These are phyloP conservation scores for Cairneyella variabilis DNA, from an alignment of 495 filamentous ascomycete genomes.

Conservation along the genomic window DNA sequence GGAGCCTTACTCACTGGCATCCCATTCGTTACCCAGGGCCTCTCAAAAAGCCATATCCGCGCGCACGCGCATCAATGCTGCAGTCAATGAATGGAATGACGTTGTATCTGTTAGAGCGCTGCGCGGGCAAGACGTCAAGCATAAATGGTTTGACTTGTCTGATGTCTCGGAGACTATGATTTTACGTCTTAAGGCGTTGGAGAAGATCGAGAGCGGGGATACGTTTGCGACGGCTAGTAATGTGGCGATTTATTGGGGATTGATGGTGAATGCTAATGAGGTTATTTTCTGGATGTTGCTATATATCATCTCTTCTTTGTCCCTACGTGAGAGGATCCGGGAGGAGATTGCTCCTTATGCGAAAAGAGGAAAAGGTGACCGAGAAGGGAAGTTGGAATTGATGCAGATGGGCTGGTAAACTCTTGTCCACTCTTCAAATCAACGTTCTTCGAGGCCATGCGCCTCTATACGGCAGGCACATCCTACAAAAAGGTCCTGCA, in stretches of 20 bases:
- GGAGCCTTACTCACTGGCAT: no score
- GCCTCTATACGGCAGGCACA: not conserved
- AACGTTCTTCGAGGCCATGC: slow-evolving; percentile 5
- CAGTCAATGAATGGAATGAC: no score
- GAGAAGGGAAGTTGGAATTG: not conserved
- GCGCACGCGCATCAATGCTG: no score
- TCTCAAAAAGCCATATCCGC: no score
- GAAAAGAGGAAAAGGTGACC: not conserved
- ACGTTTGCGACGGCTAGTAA: not conserved
- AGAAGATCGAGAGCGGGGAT: not conserved
- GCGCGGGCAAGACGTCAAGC: not conserved
- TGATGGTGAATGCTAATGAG: slow-evolving; percentile 3
- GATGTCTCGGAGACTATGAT: slow-evolving; percentile 7
- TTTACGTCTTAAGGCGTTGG: not conserved
- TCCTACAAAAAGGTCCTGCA: slow-evolving; percentile 4
- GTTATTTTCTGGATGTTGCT: slow-evolving; percentile 9
- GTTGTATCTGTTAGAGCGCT: no score
- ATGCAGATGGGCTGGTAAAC: slow-evolving; percentile 1
- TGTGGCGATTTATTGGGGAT: slow-evolving; percentile 1
- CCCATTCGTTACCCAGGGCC: no score
- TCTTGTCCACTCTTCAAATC: slow-evolving; percentile 5
- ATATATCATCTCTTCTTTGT: not conserved
- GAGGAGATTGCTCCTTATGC: slow-evolving; percentile 1
- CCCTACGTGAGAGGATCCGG: not conserved
- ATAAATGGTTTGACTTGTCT: not conserved